phyloP scores from a whole-genome alignment of 805 yeast genomes.

The Wickerhamomyces rabaulensis region DNA sequence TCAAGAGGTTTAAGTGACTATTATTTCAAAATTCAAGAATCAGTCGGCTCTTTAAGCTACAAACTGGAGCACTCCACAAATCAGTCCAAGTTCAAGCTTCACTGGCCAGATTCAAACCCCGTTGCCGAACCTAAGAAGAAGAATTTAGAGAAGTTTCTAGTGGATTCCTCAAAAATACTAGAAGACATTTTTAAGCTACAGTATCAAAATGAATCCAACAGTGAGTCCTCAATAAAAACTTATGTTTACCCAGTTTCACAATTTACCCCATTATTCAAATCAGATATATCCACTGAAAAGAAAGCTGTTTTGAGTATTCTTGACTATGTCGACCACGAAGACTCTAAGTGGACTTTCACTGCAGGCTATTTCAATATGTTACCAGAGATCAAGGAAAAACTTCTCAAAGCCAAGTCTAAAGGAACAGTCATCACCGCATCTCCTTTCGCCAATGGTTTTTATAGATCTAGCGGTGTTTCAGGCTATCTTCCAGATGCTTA shows the following conservation, averaged over 20 bases:
- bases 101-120: slow-evolving; percentile 70
- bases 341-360: slow-evolving; percentile 76
- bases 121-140: slow-evolving; percentile 62
- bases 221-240: slow-evolving; percentile 35
- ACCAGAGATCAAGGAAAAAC: slow-evolving; percentile 57
- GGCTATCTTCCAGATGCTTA: slow-evolving; percentile 84
- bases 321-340: slow-evolving; percentile 48
- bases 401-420: slow-evolving; percentile 51
- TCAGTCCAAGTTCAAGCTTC: slow-evolving; percentile 46
- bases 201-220: slow-evolving; percentile 15
- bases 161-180: slow-evolving; percentile 51
- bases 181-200: slow-evolving; percentile 51
- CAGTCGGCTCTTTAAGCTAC: slow-evolving; percentile 69
- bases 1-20: slow-evolving; percentile 59
- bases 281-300: slow-evolving; percentile 77
- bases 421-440: slow-evolving; percentile 87
- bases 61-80: slow-evolving; percentile 44
- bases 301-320: slow-evolving; percentile 59
- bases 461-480: slow-evolving; percentile 75
- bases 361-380: slow-evolving; percentile 96
- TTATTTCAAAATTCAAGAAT: slow-evolving; percentile 63
- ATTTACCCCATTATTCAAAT: slow-evolving; percentile 71
- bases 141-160: slow-evolving; percentile 45
- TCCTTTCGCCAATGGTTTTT: slow-evolving; percentile 92
- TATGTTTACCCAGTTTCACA: slow-evolving; percentile 88